Percentiles rank a stretch among this genome's conserved stretches.
Evolutionary conservation across 2,329 filamentous ascomycete species (phyloP).

Genomic region (Colletotrichum somersetense): DNA sequence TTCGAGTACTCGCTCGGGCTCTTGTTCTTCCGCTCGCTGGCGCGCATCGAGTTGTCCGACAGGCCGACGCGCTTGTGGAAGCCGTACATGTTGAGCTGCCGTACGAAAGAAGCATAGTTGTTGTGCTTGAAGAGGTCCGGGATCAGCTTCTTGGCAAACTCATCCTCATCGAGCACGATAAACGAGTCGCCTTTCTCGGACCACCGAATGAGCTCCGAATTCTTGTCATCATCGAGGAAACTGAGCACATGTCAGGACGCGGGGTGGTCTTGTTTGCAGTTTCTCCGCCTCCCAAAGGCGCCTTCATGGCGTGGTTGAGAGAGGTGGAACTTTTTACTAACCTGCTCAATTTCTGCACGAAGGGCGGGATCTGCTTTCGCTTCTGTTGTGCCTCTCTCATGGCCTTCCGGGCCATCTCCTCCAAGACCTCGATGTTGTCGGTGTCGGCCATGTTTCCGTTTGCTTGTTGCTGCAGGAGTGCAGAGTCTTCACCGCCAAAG

Average conservation of each 20-base stretch:
- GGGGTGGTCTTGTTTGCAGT: background rate
- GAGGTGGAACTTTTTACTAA: conserved; percentile 58
- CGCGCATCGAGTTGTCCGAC: conserved; percentile 97
- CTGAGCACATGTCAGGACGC: conserved; percentile 60
- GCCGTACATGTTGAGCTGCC: conserved; percentile 96
- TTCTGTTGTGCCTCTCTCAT: conserved; percentile 91
- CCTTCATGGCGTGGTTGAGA: background rate
- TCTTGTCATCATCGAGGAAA: conserved; percentile 92
- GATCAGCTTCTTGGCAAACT: conserved; percentile 96
- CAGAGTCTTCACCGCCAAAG: conserved; percentile 58
- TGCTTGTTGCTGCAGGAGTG: conserved; percentile 48
- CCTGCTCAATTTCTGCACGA: conserved; percentile 98
- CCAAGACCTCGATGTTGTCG: conserved; percentile 83
- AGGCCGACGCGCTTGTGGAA: conserved; percentile 96
- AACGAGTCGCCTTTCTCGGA: conserved; percentile 97
- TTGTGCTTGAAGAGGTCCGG: conserved; percentile 99
- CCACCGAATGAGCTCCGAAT: conserved; percentile 96
- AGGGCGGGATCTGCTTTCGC: conserved; percentile 95
- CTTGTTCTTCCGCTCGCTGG: conserved; percentile 96
- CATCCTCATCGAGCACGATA: conserved; percentile 95
- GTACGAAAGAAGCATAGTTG: conserved; percentile 96
- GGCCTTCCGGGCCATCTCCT: conserved; percentile 82
- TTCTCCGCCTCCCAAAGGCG: background rate
- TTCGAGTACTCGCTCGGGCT: conserved; percentile 99
- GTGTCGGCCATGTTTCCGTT: conserved; percentile 60